Conservation (phyloP, 2,329 filamentous ascomycete genomes). For the Apiospora phragmitis region DNA sequence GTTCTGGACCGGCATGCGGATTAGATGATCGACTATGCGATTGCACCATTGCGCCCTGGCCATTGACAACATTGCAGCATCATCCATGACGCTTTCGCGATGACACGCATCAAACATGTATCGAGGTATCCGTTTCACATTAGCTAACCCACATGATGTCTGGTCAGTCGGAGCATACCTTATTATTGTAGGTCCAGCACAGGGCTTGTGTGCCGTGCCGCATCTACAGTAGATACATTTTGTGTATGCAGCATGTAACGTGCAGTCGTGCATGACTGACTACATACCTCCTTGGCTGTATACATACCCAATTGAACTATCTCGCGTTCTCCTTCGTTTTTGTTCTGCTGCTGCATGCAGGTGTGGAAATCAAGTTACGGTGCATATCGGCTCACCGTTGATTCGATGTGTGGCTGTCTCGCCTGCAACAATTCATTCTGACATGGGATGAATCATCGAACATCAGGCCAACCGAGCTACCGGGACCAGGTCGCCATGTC, state of each 20-base stretch:
- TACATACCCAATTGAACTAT: background rate
- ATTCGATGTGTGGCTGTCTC: background rate
- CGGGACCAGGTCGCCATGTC: background rate
- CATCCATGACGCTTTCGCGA: background rate
- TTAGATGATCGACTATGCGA: background rate
- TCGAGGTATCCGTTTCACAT: background rate
- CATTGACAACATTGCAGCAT: background rate
- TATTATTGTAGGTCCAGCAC: background rate
- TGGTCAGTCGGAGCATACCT: background rate
- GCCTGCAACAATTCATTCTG: background rate
- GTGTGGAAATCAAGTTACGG: background rate
- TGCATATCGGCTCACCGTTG: background rate
- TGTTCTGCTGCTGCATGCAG: background rate
- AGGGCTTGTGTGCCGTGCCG: background rate
- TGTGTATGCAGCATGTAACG: background rate
- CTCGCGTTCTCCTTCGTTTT: background rate
- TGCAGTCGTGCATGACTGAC: background rate
- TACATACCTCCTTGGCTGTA: background rate
- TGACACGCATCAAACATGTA: slow-evolving; percentile 6
- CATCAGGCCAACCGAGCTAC: background rate
- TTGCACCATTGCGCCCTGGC: background rate
- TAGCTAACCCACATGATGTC: slow-evolving; percentile 1
- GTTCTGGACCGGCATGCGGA: background rate
- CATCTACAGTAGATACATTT: background rate
- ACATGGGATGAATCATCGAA: slow-evolving; percentile 6